Conservation (phyloP, 169 alveolate genomes). For the Cystoisospora suis region DNA sequence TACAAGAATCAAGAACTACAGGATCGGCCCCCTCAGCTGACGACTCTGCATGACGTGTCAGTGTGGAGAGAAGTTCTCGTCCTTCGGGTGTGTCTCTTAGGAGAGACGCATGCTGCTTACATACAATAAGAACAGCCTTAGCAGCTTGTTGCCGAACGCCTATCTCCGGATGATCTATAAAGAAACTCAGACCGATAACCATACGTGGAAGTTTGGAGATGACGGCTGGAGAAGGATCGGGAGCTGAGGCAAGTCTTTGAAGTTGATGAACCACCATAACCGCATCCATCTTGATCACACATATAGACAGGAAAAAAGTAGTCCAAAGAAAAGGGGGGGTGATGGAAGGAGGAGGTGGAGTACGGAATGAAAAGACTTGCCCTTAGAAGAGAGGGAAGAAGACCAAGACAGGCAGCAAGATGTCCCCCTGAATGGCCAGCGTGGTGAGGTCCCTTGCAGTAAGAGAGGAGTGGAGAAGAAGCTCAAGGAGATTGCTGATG, state of each 20-base stretch:
- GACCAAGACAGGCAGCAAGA: too few species aligned
- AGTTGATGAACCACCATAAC: constrained; percentile 61
- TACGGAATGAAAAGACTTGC: too few species aligned
- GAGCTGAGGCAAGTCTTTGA: constrained; percentile 62
- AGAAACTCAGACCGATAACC: constrained; percentile 56
- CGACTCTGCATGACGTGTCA: constrained; percentile 32
- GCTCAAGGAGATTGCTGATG: too few species aligned
- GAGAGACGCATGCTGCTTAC: constrained; percentile 37
- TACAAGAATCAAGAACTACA: background rate
- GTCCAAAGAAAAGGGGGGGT: too few species aligned
- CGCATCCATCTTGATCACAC: constrained; percentile 51
- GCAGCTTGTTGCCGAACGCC: constrained; percentile 66
- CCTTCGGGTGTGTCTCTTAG: constrained; percentile 34
- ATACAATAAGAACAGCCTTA: constrained; percentile 35
- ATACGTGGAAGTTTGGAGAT: constrained; percentile 57
- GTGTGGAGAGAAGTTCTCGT: constrained; percentile 34
- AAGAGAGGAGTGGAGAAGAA: too few species aligned
- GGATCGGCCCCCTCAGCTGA: background rate
- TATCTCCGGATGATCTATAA: constrained; percentile 59
- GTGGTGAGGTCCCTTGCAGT: too few species aligned
- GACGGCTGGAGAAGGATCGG: constrained; percentile 58
- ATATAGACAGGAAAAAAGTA: too few species aligned
- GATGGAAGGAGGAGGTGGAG: too few species aligned
- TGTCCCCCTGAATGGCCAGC: too few species aligned
- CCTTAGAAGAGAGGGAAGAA: too few species aligned